Evolutionary conservation across 768 basidiomycete species (phyloP), one percentile per base, ranked within the genome.

Genomic region (Favolaschia claudopus): DNA sequence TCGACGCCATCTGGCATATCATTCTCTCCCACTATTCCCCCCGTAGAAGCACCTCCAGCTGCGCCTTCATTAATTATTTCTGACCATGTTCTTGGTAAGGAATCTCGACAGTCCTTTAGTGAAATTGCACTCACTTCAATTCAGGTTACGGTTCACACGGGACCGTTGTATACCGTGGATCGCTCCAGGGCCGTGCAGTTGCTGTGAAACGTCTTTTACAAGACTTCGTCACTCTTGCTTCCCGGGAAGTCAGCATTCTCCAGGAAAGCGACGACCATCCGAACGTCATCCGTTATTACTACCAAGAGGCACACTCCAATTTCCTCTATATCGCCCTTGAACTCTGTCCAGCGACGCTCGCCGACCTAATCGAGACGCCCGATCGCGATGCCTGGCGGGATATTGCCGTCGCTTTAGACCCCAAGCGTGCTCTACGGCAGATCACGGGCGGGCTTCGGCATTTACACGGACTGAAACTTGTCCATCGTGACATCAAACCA

Each of bases 291-390:
- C 90, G 95, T 27, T 97, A 99, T 72, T 99, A 95, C 75, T 99
- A 94, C 75, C 95, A 99, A 79, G 96, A 99, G 78, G 82, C 91
- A 4, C 91, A 92, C 27, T 88, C 88, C 20, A 95, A 92, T 68
- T 99, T 99, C 80, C 86, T 99, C 10, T 99, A 96, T 75, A 99
- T 99, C 62, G 97, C 97, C 3, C 88, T 99, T 38, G 97, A 99
- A 69, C 82, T 99, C 5, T 95, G 95, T 70, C 94, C 93, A 0
- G 92, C 91, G 1, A 93, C 93, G 4, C 86, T 97, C 1, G 93
- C 91, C 1, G 93, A 96, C 69, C 77, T 96, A 53, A 78, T 96
- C 69, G 95, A 96, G 67, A 85, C 79, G 29, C 93, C 95, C 0
- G 85, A 90, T 66, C 69, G 79, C 39, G 82, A 82, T 25, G 82